A percentile compares a stretch with the other conserved stretches of the same genome.
Conservation (phyloP, 2,329 filamentous ascomycete genomes). For the Zarea fungicola region DNA sequence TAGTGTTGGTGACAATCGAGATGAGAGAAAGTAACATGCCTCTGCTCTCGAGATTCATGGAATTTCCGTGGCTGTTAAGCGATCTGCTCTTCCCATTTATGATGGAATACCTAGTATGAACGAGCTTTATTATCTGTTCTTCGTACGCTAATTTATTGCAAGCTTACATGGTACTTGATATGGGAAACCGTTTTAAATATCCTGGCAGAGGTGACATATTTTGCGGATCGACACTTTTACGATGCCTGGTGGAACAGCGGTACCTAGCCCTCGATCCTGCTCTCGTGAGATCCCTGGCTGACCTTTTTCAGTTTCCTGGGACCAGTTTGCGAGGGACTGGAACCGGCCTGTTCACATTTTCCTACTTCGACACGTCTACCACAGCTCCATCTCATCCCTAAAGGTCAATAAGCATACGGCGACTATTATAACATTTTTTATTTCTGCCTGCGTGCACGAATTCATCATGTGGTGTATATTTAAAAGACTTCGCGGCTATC, state of each 20-base stretch:
- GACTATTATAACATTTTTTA: conserved; percentile 69
- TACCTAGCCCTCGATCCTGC: conserved; percentile 20
- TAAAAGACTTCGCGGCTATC: conserved; percentile 69
- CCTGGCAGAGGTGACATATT: conserved; percentile 68
- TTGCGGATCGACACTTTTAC: conserved; percentile 72
- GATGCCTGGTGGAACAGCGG: conserved; percentile 59
- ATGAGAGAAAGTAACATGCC: conserved; percentile 64
- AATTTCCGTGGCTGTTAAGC: conserved; percentile 70
- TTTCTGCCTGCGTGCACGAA: conserved; percentile 68
- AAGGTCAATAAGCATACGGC: conserved; percentile 65
- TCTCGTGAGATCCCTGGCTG: neutral
- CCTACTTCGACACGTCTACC: conserved; percentile 72
- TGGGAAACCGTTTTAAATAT: conserved; percentile 74
- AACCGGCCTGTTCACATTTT: conserved; percentile 74
- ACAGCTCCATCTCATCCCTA: conserved; percentile 69
- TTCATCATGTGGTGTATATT: conserved; percentile 78
- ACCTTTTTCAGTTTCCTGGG: conserved; percentile 51
- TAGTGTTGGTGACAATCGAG: conserved; percentile 60
- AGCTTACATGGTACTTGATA: conserved; percentile 73
- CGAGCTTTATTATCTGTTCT: neutral
- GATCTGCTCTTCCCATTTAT: conserved; percentile 75
- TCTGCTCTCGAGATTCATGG: conserved; percentile 53
- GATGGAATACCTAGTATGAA: conserved; percentile 61
- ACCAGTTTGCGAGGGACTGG: conserved; percentile 77
- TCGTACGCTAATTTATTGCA: neutral